phyloP scores from a whole-genome alignment of 768 basidiomycete genomes.

The Leucocoprinus leucothites region DNA sequence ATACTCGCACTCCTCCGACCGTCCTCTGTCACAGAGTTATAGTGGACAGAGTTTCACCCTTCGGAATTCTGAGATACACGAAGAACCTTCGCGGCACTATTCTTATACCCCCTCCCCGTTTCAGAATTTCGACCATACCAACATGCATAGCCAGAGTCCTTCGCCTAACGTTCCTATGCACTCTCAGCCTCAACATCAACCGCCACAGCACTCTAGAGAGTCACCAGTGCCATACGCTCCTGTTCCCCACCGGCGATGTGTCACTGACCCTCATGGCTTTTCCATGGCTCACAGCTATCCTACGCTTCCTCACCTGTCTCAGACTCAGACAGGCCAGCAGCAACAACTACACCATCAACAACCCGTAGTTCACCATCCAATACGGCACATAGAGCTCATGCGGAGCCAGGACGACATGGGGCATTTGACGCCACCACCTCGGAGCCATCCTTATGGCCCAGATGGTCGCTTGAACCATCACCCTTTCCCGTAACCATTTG shows the following conservation, averaged over 20 bases:
- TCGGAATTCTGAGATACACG: constrained; percentile 22
- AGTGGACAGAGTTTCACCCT: constrained; percentile 42
- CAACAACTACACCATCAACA: constrained; percentile 9
- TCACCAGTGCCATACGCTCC: constrained; percentile 38
- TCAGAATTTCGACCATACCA: constrained; percentile 34
- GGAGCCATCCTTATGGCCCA: constrained; percentile 35
- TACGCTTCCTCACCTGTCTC: constrained; percentile 45
- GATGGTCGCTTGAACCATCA: constrained; percentile 47
- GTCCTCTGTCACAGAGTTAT: constrained; percentile 45
- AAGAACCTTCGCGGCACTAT: constrained; percentile 38
- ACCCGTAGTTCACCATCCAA: background rate
- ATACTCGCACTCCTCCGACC: constrained; percentile 50
- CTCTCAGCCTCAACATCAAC: constrained; percentile 33
- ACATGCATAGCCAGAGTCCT: constrained; percentile 38
- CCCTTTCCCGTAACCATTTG: constrained; percentile 29
- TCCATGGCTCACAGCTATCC: constrained; percentile 45
- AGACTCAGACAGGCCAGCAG: constrained; percentile 29
- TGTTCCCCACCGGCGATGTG: constrained; percentile 48
- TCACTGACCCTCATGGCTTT: constrained; percentile 55
- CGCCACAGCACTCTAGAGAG: constrained; percentile 41
- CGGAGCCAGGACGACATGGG: constrained; percentile 30
- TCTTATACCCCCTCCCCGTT: constrained; percentile 53
- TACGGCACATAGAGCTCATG: constrained; percentile 42
- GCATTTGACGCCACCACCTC: constrained; percentile 28
- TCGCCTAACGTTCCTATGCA: constrained; percentile 37